Conservation (phyloP, 2,329 filamentous ascomycete genomes). For the Teratosphaeria destructans region DNA sequence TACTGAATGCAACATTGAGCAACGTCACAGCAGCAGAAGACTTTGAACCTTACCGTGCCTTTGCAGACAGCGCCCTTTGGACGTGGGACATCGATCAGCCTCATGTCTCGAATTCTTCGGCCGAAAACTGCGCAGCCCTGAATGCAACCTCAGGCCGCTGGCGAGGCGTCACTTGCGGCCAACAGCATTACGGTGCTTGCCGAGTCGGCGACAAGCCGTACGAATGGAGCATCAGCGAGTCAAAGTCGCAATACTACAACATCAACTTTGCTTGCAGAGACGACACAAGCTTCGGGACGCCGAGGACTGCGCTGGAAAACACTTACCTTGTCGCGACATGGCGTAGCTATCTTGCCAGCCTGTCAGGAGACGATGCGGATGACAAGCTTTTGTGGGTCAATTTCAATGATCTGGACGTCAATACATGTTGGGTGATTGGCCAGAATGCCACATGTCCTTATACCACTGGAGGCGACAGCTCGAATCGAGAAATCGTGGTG, state of each 20-base stretch:
- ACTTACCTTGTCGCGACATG: constrained; percentile 39
- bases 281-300: constrained; percentile 44
- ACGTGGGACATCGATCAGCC: constrained; percentile 51
- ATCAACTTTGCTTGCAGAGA: constrained; percentile 37
- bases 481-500: constrained; percentile 43
- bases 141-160: constrained; percentile 45
- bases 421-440: constrained; percentile 51
- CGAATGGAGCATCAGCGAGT: constrained; percentile 43
- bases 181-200: constrained; percentile 45
- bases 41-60: constrained; percentile 39
- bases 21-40: constrained; percentile 41
- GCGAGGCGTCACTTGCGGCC: constrained; percentile 46
- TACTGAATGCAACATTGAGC: constrained; percentile 47
- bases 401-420: constrained; percentile 48
- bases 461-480: constrained; percentile 15
- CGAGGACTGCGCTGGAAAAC: constrained; percentile 55
- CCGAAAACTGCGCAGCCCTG: constrained; percentile 43
- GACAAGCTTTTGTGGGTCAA: constrained; percentile 15
- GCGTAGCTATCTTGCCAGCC: constrained; percentile 9
- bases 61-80: constrained; percentile 46
- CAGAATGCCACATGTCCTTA: constrained; percentile 51
- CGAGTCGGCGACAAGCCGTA: constrained; percentile 45
- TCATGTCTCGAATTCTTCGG: constrained; percentile 17
- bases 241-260: constrained; percentile 29
- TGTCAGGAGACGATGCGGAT: constrained; percentile 17